phyloP scores from a whole-genome alignment of 2,329 filamentous ascomycete genomes.

The Apiospora malaysiana region DNA sequence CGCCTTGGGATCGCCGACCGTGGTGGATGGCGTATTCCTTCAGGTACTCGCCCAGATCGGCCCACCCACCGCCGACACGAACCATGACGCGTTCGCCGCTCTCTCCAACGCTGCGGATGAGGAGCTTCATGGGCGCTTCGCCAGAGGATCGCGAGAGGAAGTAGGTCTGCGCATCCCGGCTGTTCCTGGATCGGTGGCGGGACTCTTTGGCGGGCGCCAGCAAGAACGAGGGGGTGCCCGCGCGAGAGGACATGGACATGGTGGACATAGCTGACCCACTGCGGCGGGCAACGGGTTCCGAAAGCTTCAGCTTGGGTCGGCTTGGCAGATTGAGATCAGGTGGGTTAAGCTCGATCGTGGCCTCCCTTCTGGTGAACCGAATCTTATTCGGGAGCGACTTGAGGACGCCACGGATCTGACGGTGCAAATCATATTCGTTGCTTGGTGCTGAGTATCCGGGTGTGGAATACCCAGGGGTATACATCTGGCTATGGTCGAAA shows the following conservation, averaged over 20 bases:
- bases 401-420: slow-evolving; percentile 80
- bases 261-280: slow-evolving; percentile 53
- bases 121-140: slow-evolving; percentile 90
- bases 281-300: slow-evolving; percentile 48
- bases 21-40: slow-evolving; percentile 94
- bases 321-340: slow-evolving; percentile 60
- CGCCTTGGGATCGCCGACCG: slow-evolving; percentile 67
- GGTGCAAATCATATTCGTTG: slow-evolving; percentile 73
- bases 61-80: slow-evolving; percentile 97
- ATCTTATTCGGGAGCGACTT: slow-evolving; percentile 81
- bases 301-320: slow-evolving; percentile 49
- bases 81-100: slow-evolving; percentile 95
- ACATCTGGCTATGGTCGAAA: slow-evolving; percentile 39
- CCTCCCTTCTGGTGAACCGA: slow-evolving; percentile 66
- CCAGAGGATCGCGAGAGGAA: slow-evolving; percentile 85
- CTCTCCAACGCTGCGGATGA: slow-evolving; percentile 91
- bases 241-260: slow-evolving; percentile 49
- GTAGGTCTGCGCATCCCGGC: slow-evolving; percentile 86
- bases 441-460: slow-evolving; percentile 35
- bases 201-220: slow-evolving; percentile 64
- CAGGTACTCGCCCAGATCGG: slow-evolving; percentile 92
- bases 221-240: slow-evolving; percentile 61
- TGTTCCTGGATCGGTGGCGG: slow-evolving; percentile 54
- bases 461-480: slow-evolving; percentile 40
- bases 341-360: slow-evolving; percentile 61